Conservation (phyloP, 2,329 filamentous ascomycete genomes). For the Xylaria sp. region DNA sequence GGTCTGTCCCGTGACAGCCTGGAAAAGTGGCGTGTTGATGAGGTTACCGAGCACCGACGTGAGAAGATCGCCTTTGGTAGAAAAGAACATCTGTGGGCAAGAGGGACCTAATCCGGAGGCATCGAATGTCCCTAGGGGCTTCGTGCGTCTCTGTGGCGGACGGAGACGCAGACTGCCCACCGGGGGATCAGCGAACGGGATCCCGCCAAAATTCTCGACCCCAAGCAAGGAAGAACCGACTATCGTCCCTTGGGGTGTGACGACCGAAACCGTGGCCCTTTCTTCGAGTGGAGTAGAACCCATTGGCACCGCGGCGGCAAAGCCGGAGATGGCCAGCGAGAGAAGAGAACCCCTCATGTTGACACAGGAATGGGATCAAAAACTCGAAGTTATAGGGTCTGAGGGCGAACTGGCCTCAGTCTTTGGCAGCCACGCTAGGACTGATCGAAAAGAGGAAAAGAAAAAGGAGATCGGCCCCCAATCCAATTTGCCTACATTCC, state of each 20-base stretch:
- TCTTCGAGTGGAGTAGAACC: slow-evolving; percentile 31
- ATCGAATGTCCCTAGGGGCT: slow-evolving; percentile 62
- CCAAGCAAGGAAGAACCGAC: slow-evolving; percentile 35
- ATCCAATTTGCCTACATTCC: slow-evolving; percentile 3
- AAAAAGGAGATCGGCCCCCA: not conserved
- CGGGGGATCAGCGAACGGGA: slow-evolving; percentile 76
- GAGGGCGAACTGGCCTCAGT: not conserved
- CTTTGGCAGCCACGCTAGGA: slow-evolving; percentile 1
- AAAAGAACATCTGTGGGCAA: slow-evolving; percentile 75
- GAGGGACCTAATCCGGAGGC: slow-evolving; percentile 63
- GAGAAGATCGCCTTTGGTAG: slow-evolving; percentile 46
- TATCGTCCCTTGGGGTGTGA: slow-evolving; percentile 38
- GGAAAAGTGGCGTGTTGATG: slow-evolving; percentile 62
- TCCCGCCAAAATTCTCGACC: slow-evolving; percentile 74
- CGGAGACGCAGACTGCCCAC: slow-evolving; percentile 69
- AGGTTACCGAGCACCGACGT: slow-evolving; percentile 54
- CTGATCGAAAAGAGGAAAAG: not conserved
- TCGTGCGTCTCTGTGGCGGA: slow-evolving; percentile 66
- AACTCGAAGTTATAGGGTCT: not conserved
- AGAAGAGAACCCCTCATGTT: slow-evolving; percentile 25
- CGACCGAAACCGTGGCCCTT: slow-evolving; percentile 35
- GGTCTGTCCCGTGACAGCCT: slow-evolving; percentile 56
- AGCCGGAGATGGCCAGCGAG: slow-evolving; percentile 22
- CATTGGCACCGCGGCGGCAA: slow-evolving; percentile 32
- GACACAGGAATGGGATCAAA: not conserved